Conservation (phyloP, 495 filamentous ascomycete species). For the Evansstolkia leycettana region DNA sequence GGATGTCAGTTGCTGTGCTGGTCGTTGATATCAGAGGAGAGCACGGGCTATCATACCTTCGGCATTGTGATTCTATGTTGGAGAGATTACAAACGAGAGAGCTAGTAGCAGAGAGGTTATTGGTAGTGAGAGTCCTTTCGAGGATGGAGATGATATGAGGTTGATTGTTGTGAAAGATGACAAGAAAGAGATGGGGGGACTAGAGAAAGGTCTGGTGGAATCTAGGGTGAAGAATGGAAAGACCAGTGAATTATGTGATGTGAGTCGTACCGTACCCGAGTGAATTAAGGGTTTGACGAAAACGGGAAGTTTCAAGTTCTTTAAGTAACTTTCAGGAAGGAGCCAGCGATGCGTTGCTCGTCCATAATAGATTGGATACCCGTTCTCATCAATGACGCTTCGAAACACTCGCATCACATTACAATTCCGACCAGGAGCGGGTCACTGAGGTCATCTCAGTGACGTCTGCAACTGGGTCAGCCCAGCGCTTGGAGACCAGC, state of each 20-base stretch:
- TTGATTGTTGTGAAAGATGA: no score
- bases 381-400: conserved; percentile 3
- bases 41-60: conserved; percentile 19
- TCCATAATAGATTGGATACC: no score
- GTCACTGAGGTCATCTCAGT: conserved; percentile 14
- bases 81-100: no score
- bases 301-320: background rate
- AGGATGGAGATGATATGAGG: background rate
- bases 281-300: no score
- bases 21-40: conserved; percentile 1
- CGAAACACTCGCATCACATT: no score
- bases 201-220: no score
- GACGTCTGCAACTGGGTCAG: conserved; percentile 8
- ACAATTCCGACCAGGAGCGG: conserved; percentile 2
- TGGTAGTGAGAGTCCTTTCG: background rate
- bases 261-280: no score
- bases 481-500: conserved; percentile 1
- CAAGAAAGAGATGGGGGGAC: no score
- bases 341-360: conserved; percentile 3
- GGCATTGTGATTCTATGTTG: conserved; percentile 24
- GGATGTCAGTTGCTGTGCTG: conserved; percentile 8
- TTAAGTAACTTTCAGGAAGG: background rate
- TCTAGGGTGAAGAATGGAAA: no score
- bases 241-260: no score
- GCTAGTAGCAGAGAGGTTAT: no score